phyloP scores from a whole-genome alignment of 1,284 basidiomycete genomes.

The Cystobasidiaceae sp. region DNA sequence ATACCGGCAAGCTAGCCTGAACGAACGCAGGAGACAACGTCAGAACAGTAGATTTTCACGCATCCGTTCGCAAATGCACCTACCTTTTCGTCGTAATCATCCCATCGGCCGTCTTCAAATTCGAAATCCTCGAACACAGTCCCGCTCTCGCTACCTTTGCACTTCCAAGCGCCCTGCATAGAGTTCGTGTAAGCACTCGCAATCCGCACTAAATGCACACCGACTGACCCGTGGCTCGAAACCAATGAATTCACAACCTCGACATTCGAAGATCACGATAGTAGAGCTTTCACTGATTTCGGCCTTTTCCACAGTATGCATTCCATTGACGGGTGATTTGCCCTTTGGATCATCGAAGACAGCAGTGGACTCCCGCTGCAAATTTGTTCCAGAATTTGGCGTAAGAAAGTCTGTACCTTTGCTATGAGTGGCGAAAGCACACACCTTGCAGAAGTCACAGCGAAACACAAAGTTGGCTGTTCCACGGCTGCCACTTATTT shows the following conservation, averaged over 20 bases:
- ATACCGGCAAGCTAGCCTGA: slow-evolving; percentile 25
- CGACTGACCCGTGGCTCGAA: slow-evolving; percentile 27
- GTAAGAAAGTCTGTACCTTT: neutral
- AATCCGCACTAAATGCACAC: neutral
- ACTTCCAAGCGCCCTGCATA: slow-evolving; percentile 25
- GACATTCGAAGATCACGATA: slow-evolving; percentile 28
- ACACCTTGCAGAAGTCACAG: slow-evolving; percentile 26
- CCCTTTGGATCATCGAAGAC: slow-evolving; percentile 30
- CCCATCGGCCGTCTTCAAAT: slow-evolving; percentile 31
- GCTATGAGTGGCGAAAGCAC: neutral
- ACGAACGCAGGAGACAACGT: too few species aligned
- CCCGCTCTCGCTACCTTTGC: slow-evolving; percentile 29
- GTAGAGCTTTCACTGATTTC: slow-evolving; percentile 21
- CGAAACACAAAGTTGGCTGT: slow-evolving; percentile 33
- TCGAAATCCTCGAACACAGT: slow-evolving; percentile 30
- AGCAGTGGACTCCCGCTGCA: slow-evolving; percentile 17
- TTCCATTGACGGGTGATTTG: slow-evolving; percentile 8
- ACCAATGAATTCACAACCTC: slow-evolving; percentile 32
- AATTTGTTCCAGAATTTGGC: neutral
- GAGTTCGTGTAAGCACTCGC: neutral
- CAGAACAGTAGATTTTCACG: too few species aligned
- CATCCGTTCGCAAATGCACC: neutral
- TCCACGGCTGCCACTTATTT: slow-evolving; percentile 26
- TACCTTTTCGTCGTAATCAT: slow-evolving; percentile 32
- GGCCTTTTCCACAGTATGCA: slow-evolving; percentile 19